A percentile compares a stretch with the other conserved stretches of the same genome.
These are phyloP conservation scores for Jamesozyma jinghongensis DNA, from an alignment of 805 yeast genomes.

Conservation along the genomic window DNA sequence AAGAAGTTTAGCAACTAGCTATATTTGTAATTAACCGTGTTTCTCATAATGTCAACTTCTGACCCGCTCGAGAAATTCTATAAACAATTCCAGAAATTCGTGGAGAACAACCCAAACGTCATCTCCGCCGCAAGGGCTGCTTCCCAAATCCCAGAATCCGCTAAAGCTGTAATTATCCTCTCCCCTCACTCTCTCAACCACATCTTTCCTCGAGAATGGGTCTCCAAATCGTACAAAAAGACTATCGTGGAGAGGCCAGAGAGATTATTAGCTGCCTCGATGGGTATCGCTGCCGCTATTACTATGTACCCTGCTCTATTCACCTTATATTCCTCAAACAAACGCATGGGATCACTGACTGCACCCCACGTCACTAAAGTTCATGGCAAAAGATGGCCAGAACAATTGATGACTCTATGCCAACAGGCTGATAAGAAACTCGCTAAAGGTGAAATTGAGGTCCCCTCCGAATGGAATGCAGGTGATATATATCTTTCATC, in stretches of 20 bases:
- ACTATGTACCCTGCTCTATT: conserved; percentile 57
- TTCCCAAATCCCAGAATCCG: conserved; percentile 30
- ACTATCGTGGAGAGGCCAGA: conserved; percentile 81
- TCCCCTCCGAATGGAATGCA: conserved; percentile 72
- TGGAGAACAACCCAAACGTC: conserved; percentile 31
- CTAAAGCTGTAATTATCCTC: conserved; percentile 50
- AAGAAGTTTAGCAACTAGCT: too few relatives aligned
- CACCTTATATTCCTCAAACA: conserved; percentile 35
- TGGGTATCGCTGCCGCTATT: conserved; percentile 70
- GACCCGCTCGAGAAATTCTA: conserved; percentile 35
- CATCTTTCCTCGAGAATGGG: conserved; percentile 71
- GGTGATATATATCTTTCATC: conserved; percentile 73
- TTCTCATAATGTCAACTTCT: conserved; percentile 6
- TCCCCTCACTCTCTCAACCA: conserved; percentile 67
- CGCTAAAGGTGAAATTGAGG: conserved; percentile 49
- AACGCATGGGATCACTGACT: conserved; percentile 38
- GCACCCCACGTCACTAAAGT: conserved; percentile 56
- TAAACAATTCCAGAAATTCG: conserved; percentile 36
- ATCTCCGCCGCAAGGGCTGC: conserved; percentile 30
- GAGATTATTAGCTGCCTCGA: conserved; percentile 61
- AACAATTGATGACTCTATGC: conserved; percentile 48
- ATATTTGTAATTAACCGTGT: too few relatives aligned
- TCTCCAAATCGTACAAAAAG: conserved; percentile 50
- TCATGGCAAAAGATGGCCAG: conserved; percentile 72
- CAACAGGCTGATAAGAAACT: conserved; percentile 48